Evolutionary conservation across 805 yeast genomes (phyloP).

Genomic region (Starmera quercuum): DNA sequence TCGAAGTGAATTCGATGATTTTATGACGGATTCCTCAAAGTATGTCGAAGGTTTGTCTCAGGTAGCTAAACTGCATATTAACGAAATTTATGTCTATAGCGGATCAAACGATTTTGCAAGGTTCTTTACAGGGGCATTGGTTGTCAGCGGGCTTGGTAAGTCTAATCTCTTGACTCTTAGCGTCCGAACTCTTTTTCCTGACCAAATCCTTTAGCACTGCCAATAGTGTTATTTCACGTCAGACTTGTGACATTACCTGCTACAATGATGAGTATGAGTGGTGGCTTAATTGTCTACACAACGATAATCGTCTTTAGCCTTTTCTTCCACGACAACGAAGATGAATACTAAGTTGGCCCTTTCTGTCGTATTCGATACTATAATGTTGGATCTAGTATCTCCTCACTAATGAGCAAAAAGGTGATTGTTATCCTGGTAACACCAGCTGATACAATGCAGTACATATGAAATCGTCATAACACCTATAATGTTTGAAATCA

Average conservation of each 20-base stretch:
- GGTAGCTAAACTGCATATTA: conserved; percentile 9
- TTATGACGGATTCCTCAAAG: conserved; percentile 48
- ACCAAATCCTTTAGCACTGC: conserved; percentile 41
- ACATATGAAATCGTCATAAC: too few relatives aligned
- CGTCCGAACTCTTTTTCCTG: background rate
- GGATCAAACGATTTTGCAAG: conserved; percentile 70
- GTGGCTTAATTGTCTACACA: conserved; percentile 78
- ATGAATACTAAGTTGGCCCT: conserved; percentile 29
- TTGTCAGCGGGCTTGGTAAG: conserved; percentile 50
- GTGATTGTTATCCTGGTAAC: too few relatives aligned
- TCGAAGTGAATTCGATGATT: conserved; percentile 40
- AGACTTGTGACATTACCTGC: conserved; percentile 65
- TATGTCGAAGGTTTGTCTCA: conserved; percentile 16
- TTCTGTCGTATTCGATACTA: too few relatives aligned
- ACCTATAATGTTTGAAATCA: too few relatives aligned
- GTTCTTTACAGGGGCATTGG: conserved; percentile 68
- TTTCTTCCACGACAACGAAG: conserved; percentile 51
- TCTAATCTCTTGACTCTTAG: background rate
- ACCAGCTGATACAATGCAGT: too few relatives aligned
- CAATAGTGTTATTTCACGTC: conserved; percentile 71
- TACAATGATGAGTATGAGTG: conserved; percentile 65
- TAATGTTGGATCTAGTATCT: too few relatives aligned
- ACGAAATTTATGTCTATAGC: conserved; percentile 10
- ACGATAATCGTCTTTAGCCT: conserved; percentile 78
- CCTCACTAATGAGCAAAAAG: too few relatives aligned